These are phyloP conservation scores for Cladosporium sp. DNA, from an alignment of 2,329 filamentous ascomycete species.

Conservation along the genomic window DNA sequence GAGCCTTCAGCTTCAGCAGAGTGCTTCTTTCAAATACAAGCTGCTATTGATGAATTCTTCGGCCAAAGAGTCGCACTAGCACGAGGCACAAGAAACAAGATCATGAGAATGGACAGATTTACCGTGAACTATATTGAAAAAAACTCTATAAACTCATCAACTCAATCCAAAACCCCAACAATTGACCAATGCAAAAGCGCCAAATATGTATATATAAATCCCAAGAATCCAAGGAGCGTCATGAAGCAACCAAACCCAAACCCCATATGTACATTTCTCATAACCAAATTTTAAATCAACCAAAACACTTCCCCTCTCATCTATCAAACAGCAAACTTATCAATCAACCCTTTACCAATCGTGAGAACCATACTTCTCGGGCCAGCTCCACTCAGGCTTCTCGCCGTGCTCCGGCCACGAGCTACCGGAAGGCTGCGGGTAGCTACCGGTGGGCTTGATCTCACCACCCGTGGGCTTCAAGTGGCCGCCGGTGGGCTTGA, in stretches of 20 bases:
- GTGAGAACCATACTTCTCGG: constrained; percentile 6
- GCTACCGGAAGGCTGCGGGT: constrained; percentile 1
- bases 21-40: no score
- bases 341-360: background rate
- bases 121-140: no score
- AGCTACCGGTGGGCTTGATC: constrained; percentile 3
- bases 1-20: no score
- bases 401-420: background rate
- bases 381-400: constrained; percentile 10
- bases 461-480: constrained; percentile 7
- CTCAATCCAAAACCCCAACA: no score
- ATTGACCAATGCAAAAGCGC: no score
- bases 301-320: background rate
- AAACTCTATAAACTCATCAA: no score
- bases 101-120: no score
- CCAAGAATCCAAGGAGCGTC: background rate
- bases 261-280: constrained; percentile 3
- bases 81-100: no score
- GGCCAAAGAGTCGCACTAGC: no score
- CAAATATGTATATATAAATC: no score
- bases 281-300: background rate
- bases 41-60: no score
- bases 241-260: background rate
- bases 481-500: constrained; percentile 6
- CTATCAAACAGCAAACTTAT: background rate